Evolutionary conservation across 2,329 filamentous ascomycete genomes (phyloP), one percentile per base, ranked within the genome.

Genomic region (Trichoderma afroharzianum): DNA sequence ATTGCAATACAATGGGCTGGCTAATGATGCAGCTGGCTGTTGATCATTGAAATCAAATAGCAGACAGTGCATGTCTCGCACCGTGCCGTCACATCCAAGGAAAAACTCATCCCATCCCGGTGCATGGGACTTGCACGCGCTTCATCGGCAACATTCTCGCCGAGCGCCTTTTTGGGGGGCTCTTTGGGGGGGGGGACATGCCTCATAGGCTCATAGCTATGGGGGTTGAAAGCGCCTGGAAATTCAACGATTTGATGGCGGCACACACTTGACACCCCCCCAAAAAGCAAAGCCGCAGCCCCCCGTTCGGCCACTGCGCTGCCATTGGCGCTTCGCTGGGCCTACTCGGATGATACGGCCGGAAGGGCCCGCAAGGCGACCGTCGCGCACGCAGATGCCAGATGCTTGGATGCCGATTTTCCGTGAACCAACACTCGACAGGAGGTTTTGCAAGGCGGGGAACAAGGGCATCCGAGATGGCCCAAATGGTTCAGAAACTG

Each of bases 341-440:
- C 68, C 68, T 63, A 58, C 68, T 70, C 68, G 68, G 68, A 70
- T 70, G 59, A 70, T 70, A 36, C 68, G 68, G 68, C 68, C 68
- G 68, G 68, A 70, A 63, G 68, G 68, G 68, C 68, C 68, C 68
- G 68, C 68, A 70, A 63, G 68, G 68, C 68, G 68, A 70, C 59
- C 58, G 68, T 63, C 68, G 39, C 68, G 63, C 32, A 26, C 68
- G 33, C 59, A 70, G 68, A 70, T 63, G 59, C 68, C 68, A 70
- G 68, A 70, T 69, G 57, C 67, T 53, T 28, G 47, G 67, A 69
- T 70, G 68, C 68, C 68, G 68, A 50, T 70, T 70, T 70, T 70
- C 68, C 68, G 68, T 70, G 59, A 70, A 32, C 68, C 59, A 70
- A 63, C 43, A 36, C 43, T 55, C 68, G 11, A 24, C 39, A 30